phyloP scores from a whole-genome alignment of 2,329 filamentous ascomycete genomes.

The Exophiala oligosperma region DNA sequence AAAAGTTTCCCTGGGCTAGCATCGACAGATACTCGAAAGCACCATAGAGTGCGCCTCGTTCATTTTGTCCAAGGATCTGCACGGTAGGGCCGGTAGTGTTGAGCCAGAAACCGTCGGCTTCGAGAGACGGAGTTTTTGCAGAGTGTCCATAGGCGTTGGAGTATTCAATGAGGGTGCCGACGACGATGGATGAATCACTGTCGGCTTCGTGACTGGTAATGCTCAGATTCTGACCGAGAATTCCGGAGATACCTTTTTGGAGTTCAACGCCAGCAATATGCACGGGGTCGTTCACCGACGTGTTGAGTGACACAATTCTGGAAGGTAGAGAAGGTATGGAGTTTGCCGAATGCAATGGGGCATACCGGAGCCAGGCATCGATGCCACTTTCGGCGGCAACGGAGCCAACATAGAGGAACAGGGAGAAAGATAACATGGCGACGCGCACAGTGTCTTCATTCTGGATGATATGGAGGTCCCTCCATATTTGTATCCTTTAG shows the following conservation, averaged over 20 bases:
- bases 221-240: slow-evolving; percentile 53
- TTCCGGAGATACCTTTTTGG: slow-evolving; percentile 56
- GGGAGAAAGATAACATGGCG: slow-evolving; percentile 2
- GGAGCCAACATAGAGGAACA: slow-evolving; percentile 13
- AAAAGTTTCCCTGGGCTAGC: slow-evolving; percentile 61
- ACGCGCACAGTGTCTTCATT: not conserved
- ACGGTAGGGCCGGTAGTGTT: slow-evolving; percentile 37
- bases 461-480: not conserved
- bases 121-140: slow-evolving; percentile 30
- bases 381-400: slow-evolving; percentile 59
- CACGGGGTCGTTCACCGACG: slow-evolving; percentile 56
- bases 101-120: slow-evolving; percentile 59
- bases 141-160: slow-evolving; percentile 26
- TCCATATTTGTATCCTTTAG: not conserved
- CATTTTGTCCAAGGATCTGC: slow-evolving; percentile 64
- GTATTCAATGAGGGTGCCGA: slow-evolving; percentile 37
- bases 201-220: slow-evolving; percentile 32
- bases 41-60: slow-evolving; percentile 68
- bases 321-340: slow-evolving; percentile 47
- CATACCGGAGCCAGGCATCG: slow-evolving; percentile 65
- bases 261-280: slow-evolving; percentile 61
- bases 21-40: slow-evolving; percentile 67
- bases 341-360: slow-evolving; percentile 47
- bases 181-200: slow-evolving; percentile 28
- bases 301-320: slow-evolving; percentile 56